Conservation (phyloP, 495 filamentous ascomycete species). For the Tuber calosporum region DNA sequence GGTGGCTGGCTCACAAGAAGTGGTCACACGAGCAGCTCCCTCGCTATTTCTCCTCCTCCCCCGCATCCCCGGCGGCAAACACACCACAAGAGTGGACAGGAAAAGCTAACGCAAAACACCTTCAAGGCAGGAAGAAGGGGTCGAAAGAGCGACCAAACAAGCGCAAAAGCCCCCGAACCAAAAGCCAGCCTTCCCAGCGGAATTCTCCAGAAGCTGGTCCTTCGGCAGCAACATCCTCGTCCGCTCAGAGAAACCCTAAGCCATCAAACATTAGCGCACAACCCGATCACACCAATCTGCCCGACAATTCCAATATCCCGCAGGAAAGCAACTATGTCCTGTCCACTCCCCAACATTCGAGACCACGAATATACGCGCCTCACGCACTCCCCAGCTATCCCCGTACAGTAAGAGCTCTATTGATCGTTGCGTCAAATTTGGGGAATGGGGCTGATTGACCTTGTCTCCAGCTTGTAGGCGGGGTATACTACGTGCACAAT, state of each 20-base stretch:
- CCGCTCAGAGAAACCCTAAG: conserved; percentile 5
- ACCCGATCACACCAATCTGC: neutral
- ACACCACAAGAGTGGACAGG: neutral
- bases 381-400: conserved; percentile 7
- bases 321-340: conserved; percentile 7
- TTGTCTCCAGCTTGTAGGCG: conserved; percentile 25
- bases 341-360: conserved; percentile 9
- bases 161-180: conserved; percentile 16
- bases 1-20: neutral
- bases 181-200: neutral
- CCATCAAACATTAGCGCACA: conserved; percentile 7
- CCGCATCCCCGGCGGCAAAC: neutral
- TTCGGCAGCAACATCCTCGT: conserved; percentile 5
- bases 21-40: neutral
- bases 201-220: conserved; percentile 7
- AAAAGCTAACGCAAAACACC: conserved; percentile 18
- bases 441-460: conserved; percentile 4
- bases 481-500: conserved; percentile 26
- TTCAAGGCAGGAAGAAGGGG: conserved; percentile 32
- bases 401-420: conserved; percentile 20
- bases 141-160: conserved; percentile 34
- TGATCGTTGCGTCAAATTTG: neutral
- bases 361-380: neutral
- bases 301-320: neutral
- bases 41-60: neutral